Conservation (phyloP, 371 early-diverging fungal species). For the Mortierella sp. region DNA sequence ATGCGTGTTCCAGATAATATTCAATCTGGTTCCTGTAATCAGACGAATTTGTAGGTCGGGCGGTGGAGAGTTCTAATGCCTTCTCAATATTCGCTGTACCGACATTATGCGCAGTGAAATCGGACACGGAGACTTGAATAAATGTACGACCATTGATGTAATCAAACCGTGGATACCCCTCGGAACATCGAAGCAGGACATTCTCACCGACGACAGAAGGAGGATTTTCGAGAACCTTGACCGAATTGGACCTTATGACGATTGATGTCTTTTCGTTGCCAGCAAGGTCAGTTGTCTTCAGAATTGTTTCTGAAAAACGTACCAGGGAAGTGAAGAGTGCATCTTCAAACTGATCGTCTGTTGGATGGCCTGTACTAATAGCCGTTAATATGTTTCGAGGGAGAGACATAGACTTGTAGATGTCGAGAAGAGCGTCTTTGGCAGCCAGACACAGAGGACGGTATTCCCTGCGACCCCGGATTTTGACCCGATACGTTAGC, state of each 20-base stretch:
- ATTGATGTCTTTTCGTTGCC: not conserved
- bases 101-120: constrained; percentile 5
- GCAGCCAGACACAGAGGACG: constrained; percentile 25
- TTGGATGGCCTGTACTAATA: too few species aligned
- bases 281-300: not conserved
- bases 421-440: constrained; percentile 13
- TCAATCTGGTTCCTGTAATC: too few species aligned
- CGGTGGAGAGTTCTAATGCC: too few species aligned
- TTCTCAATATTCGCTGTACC: constrained; percentile 5
- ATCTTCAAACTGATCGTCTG: too few species aligned
- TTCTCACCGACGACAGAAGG: not conserved
- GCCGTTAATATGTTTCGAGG: constrained; percentile 5
- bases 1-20: too few species aligned
- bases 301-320: not conserved
- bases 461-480: not conserved
- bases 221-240: not conserved
- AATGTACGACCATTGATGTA: constrained; percentile 12
- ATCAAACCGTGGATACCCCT: constrained; percentile 9
- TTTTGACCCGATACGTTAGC: constrained; percentile 14
- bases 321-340: not conserved
- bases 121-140: constrained; percentile 12
- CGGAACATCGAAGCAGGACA: not conserved
- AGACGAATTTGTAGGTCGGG: too few species aligned
- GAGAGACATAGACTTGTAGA: constrained; percentile 22
- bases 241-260: not conserved